Evolutionary conservation across 495 filamentous ascomycete species (phyloP).

Genomic region (Penicillium daleae): DNA sequence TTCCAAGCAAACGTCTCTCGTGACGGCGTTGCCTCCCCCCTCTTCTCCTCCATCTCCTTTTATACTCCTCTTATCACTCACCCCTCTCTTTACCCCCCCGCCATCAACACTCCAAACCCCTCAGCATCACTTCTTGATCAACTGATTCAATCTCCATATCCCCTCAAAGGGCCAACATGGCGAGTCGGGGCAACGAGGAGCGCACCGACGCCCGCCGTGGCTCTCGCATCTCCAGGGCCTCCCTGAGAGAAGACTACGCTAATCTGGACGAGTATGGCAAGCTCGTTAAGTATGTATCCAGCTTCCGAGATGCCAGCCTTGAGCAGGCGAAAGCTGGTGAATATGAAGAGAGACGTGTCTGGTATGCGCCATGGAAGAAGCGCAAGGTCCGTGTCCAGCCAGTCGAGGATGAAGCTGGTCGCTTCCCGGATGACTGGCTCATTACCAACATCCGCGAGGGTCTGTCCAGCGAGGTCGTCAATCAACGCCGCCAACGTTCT

Average conservation of each 20-base stretch:
- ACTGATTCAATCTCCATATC: background rate
- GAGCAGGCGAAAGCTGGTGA: constrained; percentile 31
- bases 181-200: constrained; percentile 23
- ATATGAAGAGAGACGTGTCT: constrained; percentile 41
- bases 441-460: constrained; percentile 69
- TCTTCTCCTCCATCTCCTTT: background rate
- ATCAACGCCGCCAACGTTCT: constrained; percentile 58
- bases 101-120: background rate
- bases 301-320: constrained; percentile 56
- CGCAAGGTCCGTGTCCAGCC: constrained; percentile 52
- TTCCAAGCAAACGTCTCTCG: background rate
- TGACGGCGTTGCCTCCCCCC: background rate
- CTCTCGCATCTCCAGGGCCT: constrained; percentile 46
- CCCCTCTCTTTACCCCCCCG: background rate
- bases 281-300: constrained; percentile 66
- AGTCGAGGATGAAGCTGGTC: constrained; percentile 37
- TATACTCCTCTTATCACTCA: background rate
- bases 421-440: constrained; percentile 71
- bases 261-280: constrained; percentile 57
- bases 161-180: constrained; percentile 16
- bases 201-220: constrained; percentile 24
- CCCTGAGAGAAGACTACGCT: constrained; percentile 41
- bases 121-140: background rate
- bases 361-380: constrained; percentile 63
- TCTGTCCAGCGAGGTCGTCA: constrained; percentile 56